These are phyloP conservation scores for Psilocybe sp. DNA, from an alignment of 768 basidiomycete genomes.

Conservation along the genomic window DNA sequence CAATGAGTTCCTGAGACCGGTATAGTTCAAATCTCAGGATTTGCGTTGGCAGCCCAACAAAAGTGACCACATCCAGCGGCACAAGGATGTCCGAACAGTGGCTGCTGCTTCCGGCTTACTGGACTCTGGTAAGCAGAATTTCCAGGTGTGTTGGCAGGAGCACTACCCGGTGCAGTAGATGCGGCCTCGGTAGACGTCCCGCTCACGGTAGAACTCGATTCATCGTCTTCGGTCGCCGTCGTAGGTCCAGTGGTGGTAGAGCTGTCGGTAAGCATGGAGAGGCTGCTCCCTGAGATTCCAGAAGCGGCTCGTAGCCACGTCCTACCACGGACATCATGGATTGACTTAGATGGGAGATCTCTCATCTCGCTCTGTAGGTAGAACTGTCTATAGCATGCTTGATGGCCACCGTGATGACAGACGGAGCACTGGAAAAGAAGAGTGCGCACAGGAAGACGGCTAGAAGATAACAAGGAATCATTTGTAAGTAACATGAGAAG, in stretches of 20 bases:
- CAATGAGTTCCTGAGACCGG: too few relatives aligned
- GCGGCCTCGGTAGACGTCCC: constrained; percentile 2
- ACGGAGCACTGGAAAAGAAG: constrained; percentile 73
- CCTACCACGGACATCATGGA: constrained; percentile 11
- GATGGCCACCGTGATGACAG: constrained; percentile 81
- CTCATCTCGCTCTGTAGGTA: constrained; percentile 60
- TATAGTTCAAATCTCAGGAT: constrained; percentile 6
- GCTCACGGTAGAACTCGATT: constrained; percentile 7
- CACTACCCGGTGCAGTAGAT: constrained; percentile 14
- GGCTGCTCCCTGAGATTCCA: constrained; percentile 5
- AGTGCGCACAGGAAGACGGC: constrained; percentile 73
- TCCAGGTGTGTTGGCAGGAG: constrained; percentile 15
- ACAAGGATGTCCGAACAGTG: constrained; percentile 59
- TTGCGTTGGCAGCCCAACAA: constrained; percentile 59
- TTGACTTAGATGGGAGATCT: constrained; percentile 31
- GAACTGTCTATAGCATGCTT: constrained; percentile 69
- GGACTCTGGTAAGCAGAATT: constrained; percentile 10
- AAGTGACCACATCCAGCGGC: constrained; percentile 82
- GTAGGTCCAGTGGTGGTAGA: too few relatives aligned
- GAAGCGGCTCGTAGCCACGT: constrained; percentile 9
- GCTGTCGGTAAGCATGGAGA: too few relatives aligned
- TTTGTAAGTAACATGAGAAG: background rate
- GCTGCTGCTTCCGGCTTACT: constrained; percentile 7
- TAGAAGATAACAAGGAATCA: constrained; percentile 22
- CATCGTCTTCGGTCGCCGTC: too few relatives aligned